Evolutionary conservation across 2,329 filamentous ascomycete species (phyloP).

Genomic region (Domatiomyces globalis): DNA sequence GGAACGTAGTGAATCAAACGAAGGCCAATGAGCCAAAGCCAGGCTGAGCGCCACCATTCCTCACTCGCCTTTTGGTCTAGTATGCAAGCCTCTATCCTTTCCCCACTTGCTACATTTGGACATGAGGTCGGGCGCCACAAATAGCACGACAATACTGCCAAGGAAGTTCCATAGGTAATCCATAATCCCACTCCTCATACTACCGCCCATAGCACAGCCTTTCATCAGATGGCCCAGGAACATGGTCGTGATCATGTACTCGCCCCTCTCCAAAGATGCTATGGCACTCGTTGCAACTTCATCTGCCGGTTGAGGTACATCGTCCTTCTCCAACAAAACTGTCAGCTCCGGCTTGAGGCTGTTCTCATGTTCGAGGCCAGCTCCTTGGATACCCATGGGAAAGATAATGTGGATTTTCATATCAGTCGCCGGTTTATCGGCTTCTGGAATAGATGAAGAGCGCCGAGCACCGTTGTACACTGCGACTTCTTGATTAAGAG

Average conservation of each 20-base stretch:
- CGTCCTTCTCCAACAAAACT: conserved; percentile 63
- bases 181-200: conserved; percentile 35
- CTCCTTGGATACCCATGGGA: conserved; percentile 67
- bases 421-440: conserved; percentile 23
- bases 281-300: conserved; percentile 60
- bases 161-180: conserved; percentile 44
- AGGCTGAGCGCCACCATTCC: not conserved
- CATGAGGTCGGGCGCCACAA: conserved; percentile 44
- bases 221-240: conserved; percentile 60
- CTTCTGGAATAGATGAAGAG: not conserved
- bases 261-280: conserved; percentile 59
- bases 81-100: conserved; percentile 32
- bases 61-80: not conserved
- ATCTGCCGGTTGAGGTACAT: conserved; percentile 64
- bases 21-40: not conserved
- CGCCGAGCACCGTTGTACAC: conserved; percentile 58
- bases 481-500: conserved; percentile 66
- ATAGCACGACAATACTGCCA: conserved; percentile 40
- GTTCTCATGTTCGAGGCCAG: conserved; percentile 64
- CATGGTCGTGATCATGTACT: conserved; percentile 65
- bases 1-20: not conserved
- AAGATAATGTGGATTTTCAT: conserved; percentile 71
- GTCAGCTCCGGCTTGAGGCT: conserved; percentile 67
- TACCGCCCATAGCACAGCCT: conserved; percentile 41
- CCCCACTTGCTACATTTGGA: conserved; percentile 44